Conservation (phyloP, 306 rosid genomes). For the Gastrolobium bilobum region DNA sequence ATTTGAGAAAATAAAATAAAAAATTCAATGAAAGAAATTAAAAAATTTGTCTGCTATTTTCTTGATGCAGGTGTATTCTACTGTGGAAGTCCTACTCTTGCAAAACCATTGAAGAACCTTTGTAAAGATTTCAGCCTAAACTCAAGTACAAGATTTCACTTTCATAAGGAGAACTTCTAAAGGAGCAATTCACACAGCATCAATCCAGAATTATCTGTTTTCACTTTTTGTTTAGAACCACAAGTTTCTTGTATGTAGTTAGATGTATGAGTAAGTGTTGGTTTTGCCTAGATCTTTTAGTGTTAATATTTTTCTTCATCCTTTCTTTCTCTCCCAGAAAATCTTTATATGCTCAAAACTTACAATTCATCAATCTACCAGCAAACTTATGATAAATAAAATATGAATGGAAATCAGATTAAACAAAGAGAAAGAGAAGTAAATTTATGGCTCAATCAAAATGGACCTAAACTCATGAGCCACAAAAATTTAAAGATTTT, state of each 20-base stretch:
- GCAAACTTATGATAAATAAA: too few species aligned
- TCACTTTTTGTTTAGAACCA: not conserved
- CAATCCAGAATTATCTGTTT: conserved; percentile 1
- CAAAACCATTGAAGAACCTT: conserved; percentile 48
- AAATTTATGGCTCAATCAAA: too few species aligned
- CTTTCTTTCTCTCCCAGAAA: not conserved
- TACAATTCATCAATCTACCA: not conserved
- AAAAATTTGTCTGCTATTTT: conserved; percentile 9
- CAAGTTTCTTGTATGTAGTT: conserved; percentile 36
- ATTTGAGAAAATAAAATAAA: not conserved
- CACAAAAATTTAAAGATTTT: too few species aligned
- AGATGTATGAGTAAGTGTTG: conserved; percentile 23
- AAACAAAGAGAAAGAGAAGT: too few species aligned
- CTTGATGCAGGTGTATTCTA: conserved; percentile 87
- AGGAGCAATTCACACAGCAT: conserved; percentile 19
- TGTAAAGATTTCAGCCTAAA: conserved; percentile 56
- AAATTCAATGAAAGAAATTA: conserved; percentile 13
- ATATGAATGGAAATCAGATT: too few species aligned
- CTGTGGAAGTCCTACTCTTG: conserved; percentile 75
- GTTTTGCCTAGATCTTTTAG: not conserved
- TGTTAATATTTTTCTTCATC: not conserved
- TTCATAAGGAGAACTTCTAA: conserved; percentile 91
- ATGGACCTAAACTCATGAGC: too few species aligned
- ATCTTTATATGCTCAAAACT: not conserved
- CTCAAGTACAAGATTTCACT: conserved; percentile 68